Evolutionary conservation across 371 early-diverging fungal genomes (phyloP).

Genomic region (Rhizopus arrhizus): DNA sequence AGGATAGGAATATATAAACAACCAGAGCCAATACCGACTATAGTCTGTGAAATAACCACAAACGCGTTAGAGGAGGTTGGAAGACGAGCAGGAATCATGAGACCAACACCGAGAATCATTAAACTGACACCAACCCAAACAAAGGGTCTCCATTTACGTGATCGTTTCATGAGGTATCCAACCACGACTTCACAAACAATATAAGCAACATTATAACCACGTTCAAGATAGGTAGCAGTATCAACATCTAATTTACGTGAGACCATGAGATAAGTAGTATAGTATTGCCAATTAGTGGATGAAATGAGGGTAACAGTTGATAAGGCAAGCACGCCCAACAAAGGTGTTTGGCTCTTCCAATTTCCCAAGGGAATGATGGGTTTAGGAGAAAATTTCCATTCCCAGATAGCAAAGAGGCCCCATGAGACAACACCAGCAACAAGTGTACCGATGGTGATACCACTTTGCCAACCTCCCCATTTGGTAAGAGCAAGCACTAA

Average conservation of each 20-base stretch:
- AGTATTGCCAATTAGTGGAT: conserved; percentile 44
- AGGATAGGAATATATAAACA: conserved; percentile 32
- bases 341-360: conserved; percentile 47
- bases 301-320: conserved; percentile 50
- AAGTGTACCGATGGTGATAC: conserved; percentile 24
- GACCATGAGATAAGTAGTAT: conserved; percentile 44
- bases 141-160: conserved; percentile 51
- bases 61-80: conserved; percentile 36
- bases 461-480: conserved; percentile 48
- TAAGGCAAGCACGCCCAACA: conserved; percentile 48
- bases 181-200: conserved; percentile 32
- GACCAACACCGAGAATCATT: conserved; percentile 42
- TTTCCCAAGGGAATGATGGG: conserved; percentile 51
- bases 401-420: conserved; percentile 47
- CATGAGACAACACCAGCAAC: conserved; percentile 29
- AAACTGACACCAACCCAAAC: conserved; percentile 67
- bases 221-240: conserved; percentile 38
- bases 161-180: conserved; percentile 44
- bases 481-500: conserved; percentile 41
- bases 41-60: conserved; percentile 41
- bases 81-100: conserved; percentile 52
- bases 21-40: conserved; percentile 47
- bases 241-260: conserved; percentile 37
- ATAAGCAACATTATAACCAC: conserved; percentile 46
- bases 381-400: conserved; percentile 44